phyloP scores from a whole-genome alignment of 148 eudicot genomes.

The Cornus suecica region DNA sequence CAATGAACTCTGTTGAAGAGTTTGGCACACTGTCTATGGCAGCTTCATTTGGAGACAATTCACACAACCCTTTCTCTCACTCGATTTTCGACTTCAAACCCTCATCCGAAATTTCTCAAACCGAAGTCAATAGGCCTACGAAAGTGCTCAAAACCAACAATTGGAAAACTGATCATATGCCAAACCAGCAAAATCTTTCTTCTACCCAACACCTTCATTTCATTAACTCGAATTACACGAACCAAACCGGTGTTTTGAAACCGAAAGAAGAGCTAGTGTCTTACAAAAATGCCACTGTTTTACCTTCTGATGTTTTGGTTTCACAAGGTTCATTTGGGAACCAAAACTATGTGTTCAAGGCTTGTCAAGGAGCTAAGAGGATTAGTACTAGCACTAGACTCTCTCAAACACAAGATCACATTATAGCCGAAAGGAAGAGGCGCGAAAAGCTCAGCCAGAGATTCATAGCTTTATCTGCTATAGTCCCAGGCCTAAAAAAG shows the following conservation, averaged over 20 bases:
- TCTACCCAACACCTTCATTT: slow-evolving; percentile 28
- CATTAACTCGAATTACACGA: slow-evolving; percentile 21
- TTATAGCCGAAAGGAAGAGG: slow-evolving; percentile 63
- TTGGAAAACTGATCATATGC: slow-evolving; percentile 11
- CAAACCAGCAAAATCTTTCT: slow-evolving; percentile 20
- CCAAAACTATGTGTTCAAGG: slow-evolving; percentile 23
- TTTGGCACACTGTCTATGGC: slow-evolving; percentile 17
- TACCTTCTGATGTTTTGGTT: slow-evolving; percentile 20
- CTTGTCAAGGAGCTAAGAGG: slow-evolving; percentile 29
- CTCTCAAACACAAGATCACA: slow-evolving; percentile 48
- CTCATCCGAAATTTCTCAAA: slow-evolving; percentile 15
- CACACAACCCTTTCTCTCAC: slow-evolving; percentile 20
- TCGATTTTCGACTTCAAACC: slow-evolving; percentile 28
- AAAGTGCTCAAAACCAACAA: slow-evolving; percentile 27
- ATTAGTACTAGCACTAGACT: slow-evolving; percentile 17
- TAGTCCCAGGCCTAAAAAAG: slow-evolving; percentile 74
- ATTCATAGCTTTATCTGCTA: slow-evolving; percentile 59
- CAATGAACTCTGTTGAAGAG: slow-evolving; percentile 44
- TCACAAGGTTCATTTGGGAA: slow-evolving; percentile 26
- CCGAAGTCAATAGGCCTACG: slow-evolving; percentile 19
- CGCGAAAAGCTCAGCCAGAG: slow-evolving; percentile 59
- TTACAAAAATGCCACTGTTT: slow-evolving; percentile 11
- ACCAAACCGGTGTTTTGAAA: slow-evolving; percentile 21
- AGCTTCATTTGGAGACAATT: slow-evolving; percentile 27
- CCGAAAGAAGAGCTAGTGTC: slow-evolving; percentile 40